Evolutionary conservation across 2,329 filamentous ascomycete genomes (phyloP), one percentile per base, ranked within the genome.

Genomic region (Aspergillus fijiensis): DNA sequence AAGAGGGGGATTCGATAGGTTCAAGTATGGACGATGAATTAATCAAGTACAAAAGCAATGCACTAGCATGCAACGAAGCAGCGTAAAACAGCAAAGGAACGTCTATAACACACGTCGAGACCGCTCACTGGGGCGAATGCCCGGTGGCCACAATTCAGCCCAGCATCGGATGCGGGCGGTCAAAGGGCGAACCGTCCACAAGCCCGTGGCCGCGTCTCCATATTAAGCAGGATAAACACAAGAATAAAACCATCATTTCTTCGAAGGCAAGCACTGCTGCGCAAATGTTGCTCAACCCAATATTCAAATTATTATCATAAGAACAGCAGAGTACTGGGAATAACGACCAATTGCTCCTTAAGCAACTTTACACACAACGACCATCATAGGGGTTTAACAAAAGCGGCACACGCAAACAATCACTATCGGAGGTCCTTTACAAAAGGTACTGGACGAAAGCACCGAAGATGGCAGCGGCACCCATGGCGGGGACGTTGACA

Each of bases 401-500:
- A 70, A 67, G 72, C 69, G 51, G 57, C 55, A 61, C 59, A 66
- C 53, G 52, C 58, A 70, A 76, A 75, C 54, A 59, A 60, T 58
- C 63, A 56, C 50, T 62, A 63, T 64, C 58, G 68, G 71, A 67
- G 60, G 67, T 66, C 70, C 66, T 72, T 78, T 81, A 83, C 74
- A 82, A 71, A 69, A 74, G 70, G 61, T 80, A 74, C 67, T 78
- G 75, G 65, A 80, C 66, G 49, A 82, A 66, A 67, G 76, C 76
- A 68, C 78, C 79, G 65, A 82, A 70, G 57, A 78, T 10, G 55
- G 80, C 77, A 39, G 79, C 77, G 55, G 78, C 54, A 66, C 79
- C 80, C 55, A 79, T 70, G 10, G 71, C 70, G 58, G 77, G 71
- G 27, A 73, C 65, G 67, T 72, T 75, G 62, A 66, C 77, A 51